phyloP scores from a whole-genome alignment of 768 basidiomycete species.

The Mycena galopus region DNA sequence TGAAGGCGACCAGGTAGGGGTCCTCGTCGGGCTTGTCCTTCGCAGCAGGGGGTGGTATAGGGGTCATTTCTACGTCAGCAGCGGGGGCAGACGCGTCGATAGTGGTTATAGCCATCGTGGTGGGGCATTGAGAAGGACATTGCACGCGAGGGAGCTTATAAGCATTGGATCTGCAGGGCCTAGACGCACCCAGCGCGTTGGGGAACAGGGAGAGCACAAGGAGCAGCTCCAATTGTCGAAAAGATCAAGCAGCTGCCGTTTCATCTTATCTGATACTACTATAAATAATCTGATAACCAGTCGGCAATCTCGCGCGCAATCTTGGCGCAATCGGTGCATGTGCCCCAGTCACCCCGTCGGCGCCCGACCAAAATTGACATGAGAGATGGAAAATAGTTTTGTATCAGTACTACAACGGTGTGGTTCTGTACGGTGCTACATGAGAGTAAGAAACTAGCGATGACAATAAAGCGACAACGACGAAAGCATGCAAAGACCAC shows the following conservation, averaged over 20 bases:
- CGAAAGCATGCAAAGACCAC: constrained; percentile 31
- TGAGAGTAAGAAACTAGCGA: constrained; percentile 34
- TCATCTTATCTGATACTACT: too few relatives aligned
- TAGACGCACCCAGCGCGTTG: too few relatives aligned
- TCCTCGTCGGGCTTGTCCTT: neutral
- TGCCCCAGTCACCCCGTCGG: too few relatives aligned
- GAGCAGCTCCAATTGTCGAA: too few relatives aligned
- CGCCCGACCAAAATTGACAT: too few relatives aligned
- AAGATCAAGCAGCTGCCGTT: too few relatives aligned
- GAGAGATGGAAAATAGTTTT: constrained; percentile 27
- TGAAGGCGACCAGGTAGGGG: neutral
- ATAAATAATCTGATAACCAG: too few relatives aligned
- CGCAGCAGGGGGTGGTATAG: neutral
- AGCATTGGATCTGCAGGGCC: too few relatives aligned
- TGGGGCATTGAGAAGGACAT: neutral
- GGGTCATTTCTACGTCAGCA: neutral
- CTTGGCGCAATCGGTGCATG: too few relatives aligned
- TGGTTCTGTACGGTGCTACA: constrained; percentile 39
- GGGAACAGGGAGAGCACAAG: too few relatives aligned
- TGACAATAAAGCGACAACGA: constrained; percentile 38
- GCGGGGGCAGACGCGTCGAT: neutral
- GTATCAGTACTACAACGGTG: constrained; percentile 39
- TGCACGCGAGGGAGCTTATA: neutral
- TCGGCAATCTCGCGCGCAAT: too few relatives aligned
- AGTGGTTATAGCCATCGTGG: neutral